A percentile compares a stretch with the other conserved stretches of the same genome.
Conservation (phyloP, 139 green algal species). For the Chlorella sp. region DNA sequence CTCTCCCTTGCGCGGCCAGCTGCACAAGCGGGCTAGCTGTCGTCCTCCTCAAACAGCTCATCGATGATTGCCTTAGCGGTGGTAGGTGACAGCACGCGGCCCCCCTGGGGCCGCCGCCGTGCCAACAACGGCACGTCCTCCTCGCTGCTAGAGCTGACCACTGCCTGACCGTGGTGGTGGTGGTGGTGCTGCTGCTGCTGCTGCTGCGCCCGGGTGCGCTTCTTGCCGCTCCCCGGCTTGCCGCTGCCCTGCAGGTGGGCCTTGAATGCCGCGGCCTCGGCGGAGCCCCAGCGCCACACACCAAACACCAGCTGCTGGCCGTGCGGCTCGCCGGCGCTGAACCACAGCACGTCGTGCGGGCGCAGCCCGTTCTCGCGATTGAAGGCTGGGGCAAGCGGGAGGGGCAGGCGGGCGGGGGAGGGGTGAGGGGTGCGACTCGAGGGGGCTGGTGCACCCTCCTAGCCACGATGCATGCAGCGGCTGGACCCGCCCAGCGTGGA, state of each 20-base stretch:
- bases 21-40: too few relatives aligned
- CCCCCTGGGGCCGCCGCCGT: too few relatives aligned
- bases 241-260: background rate
- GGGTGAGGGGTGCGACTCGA: background rate
- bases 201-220: background rate
- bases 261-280: conserved; percentile 5
- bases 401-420: background rate
- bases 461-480: too few relatives aligned
- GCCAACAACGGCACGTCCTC: background rate
- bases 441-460: too few relatives aligned
- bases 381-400: background rate
- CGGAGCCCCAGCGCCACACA: conserved; percentile 11
- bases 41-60: background rate
- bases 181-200: background rate
- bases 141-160: background rate
- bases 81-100: background rate
- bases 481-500: too few relatives aligned
- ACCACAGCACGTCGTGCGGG: conserved; percentile 23
- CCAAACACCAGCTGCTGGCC: conserved; percentile 6
- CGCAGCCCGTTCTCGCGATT: background rate
- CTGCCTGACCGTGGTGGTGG: background rate
- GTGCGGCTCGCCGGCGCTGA: background rate
- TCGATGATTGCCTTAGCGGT: background rate
- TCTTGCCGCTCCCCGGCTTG: background rate
- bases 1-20: too few relatives aligned